These are phyloP conservation scores for Isoetes taiwanensis DNA, from an alignment of 75 land plant species.

Conservation along the genomic window DNA sequence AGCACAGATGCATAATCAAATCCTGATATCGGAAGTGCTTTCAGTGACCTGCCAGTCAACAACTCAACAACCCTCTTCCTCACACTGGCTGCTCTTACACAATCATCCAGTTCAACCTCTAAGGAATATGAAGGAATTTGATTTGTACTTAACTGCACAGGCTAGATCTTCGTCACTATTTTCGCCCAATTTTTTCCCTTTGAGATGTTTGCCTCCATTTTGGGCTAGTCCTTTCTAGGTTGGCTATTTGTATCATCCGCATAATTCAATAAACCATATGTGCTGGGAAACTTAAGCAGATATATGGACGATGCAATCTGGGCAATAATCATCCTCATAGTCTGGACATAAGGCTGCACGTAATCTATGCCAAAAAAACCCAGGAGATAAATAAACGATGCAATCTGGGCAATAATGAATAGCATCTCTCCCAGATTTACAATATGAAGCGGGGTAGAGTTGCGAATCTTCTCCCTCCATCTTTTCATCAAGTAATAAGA, in stretches of 20 bases:
- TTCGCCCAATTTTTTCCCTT: conserved; percentile 6
- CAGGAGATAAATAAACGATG: conserved; percentile 61
- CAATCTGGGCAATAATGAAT: conserved; percentile 40
- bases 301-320: conserved; percentile 60
- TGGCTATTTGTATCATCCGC: too few relatives aligned
- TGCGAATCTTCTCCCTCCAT: conserved; percentile 82
- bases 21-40: conserved; percentile 14
- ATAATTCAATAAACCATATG: too few relatives aligned
- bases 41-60: conserved; percentile 10
- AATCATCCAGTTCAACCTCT: conserved; percentile 21
- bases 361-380: conserved; percentile 78
- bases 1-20: too few relatives aligned
- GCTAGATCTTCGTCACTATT: conserved; percentile 27
- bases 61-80: conserved; percentile 16
- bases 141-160: conserved; percentile 11
- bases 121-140: conserved; percentile 20
- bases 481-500: conserved; percentile 52
- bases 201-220: too few relatives aligned
- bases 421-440: conserved; percentile 42
- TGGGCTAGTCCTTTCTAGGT: too few relatives aligned
- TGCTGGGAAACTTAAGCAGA: conserved; percentile 70
- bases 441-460: conserved; percentile 54
- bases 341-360: too few relatives aligned
- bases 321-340: too few relatives aligned
- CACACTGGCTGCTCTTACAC: conserved; percentile 12